Percentiles rank a stretch among this genome's conserved stretches.
Evolutionary conservation across 768 basidiomycete species (phyloP).

Genomic region (Russula abietina): DNA sequence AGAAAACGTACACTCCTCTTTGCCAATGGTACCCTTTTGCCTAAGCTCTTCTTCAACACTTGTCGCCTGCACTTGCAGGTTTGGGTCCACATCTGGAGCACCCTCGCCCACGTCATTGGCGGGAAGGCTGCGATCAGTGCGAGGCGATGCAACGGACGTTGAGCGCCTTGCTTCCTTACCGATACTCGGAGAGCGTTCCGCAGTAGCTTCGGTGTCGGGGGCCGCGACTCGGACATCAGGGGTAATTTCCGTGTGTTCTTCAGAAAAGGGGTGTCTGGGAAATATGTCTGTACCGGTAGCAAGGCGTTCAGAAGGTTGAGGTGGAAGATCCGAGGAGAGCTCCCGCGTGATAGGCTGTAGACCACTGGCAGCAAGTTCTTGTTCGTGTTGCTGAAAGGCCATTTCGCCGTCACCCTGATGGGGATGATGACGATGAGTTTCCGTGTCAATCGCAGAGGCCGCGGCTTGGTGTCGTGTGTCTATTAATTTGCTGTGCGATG

Average conservation of each 20-base stretch:
- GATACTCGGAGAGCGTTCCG: background rate
- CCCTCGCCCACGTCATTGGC: constrained; percentile 25
- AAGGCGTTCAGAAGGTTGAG: background rate
- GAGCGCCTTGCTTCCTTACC: background rate
- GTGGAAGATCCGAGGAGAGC: background rate
- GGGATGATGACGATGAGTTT: no score
- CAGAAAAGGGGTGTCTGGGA: background rate
- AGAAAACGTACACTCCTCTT: constrained; percentile 44
- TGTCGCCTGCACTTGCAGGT: constrained; percentile 35
- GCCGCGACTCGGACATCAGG: background rate
- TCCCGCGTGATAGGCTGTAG: background rate
- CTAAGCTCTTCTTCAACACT: constrained; percentile 46
- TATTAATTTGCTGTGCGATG: background rate
- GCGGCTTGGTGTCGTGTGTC: background rate
- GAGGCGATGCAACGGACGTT: constrained; percentile 3
- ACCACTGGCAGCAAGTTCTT: background rate
- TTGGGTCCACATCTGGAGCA: constrained; percentile 38
- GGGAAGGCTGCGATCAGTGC: background rate
- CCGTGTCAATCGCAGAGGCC: background rate
- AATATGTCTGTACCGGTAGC: background rate
- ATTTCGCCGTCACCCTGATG: background rate
- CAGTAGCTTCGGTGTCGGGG: background rate
- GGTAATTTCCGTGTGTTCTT: background rate
- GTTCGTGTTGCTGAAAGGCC: background rate
- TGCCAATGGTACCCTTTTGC: constrained; percentile 44